Evolutionary conservation across 495 filamentous ascomycete genomes (phyloP).

Genomic region (Aspergillus egyptiacus): DNA sequence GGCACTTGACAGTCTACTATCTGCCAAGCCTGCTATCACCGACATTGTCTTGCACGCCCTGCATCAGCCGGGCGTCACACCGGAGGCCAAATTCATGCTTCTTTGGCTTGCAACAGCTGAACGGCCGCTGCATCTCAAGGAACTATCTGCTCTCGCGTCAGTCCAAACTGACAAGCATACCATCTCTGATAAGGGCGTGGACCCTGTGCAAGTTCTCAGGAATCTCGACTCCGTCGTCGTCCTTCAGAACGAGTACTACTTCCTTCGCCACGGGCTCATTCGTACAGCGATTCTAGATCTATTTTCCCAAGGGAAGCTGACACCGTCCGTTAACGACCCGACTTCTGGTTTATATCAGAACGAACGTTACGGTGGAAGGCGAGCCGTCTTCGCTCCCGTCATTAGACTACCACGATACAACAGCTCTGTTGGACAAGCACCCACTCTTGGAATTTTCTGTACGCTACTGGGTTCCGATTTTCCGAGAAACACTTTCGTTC

Average conservation of each 20-base stretch:
- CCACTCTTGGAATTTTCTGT: conserved; percentile 33
- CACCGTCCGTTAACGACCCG: conserved; percentile 30
- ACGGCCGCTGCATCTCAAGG: conserved; percentile 28
- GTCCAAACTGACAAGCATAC: conserved; percentile 29
- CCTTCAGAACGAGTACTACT: conserved; percentile 30
- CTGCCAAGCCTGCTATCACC: conserved; percentile 22
- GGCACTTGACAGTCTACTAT: conserved; percentile 23
- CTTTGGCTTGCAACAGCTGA: conserved; percentile 35
- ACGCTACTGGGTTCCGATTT: conserved; percentile 32
- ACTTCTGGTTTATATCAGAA: conserved; percentile 32
- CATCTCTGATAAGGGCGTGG: conserved; percentile 21
- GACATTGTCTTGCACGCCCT: conserved; percentile 25
- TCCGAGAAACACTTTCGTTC: conserved; percentile 26
- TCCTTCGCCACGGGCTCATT: conserved; percentile 34
- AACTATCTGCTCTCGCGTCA: conserved; percentile 26
- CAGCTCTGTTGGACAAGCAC: conserved; percentile 20
- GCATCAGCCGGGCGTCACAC: conserved; percentile 18
- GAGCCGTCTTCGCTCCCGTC: conserved; percentile 28
- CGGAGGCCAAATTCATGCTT: conserved; percentile 29
- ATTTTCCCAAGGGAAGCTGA: conserved; percentile 31
- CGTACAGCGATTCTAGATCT: conserved; percentile 28
- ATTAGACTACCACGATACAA: conserved; percentile 27
- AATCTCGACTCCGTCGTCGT: conserved; percentile 28
- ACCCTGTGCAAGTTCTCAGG: conserved; percentile 22
- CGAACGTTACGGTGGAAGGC: conserved; percentile 25